These are phyloP conservation scores for Podospora didyma DNA, from an alignment of 495 filamentous ascomycete genomes.

Conservation along the genomic window DNA sequence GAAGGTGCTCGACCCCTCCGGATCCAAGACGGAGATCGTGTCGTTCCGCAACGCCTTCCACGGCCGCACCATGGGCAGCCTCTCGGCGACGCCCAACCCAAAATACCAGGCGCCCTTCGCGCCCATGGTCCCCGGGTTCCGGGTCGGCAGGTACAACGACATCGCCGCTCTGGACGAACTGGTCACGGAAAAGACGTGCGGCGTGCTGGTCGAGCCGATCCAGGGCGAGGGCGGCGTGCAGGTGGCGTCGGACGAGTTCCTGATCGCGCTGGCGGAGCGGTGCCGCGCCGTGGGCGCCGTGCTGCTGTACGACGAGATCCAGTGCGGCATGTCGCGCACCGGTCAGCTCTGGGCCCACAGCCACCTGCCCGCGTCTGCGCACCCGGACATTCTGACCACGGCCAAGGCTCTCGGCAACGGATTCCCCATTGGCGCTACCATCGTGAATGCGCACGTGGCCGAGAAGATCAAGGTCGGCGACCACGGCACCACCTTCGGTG, in stretches of 20 bases:
- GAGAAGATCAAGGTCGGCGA: slow-evolving; percentile 87
- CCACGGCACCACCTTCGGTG: slow-evolving; percentile 95
- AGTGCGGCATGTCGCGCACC: slow-evolving; percentile 85
- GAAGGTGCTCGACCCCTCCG: slow-evolving; percentile 63
- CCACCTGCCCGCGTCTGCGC: slow-evolving; percentile 66
- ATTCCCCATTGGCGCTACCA: slow-evolving; percentile 87
- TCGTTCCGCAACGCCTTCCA: slow-evolving; percentile 92
- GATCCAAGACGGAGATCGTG: slow-evolving; percentile 76
- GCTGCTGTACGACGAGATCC: slow-evolving; percentile 93
- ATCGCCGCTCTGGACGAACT: slow-evolving; percentile 61
- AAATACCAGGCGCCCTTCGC: slow-evolving; percentile 95
- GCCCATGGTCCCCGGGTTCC: slow-evolving; percentile 93
- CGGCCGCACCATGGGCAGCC: slow-evolving; percentile 87
- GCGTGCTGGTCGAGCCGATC: slow-evolving; percentile 96
- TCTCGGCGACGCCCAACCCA: slow-evolving; percentile 94
- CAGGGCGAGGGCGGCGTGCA: slow-evolving; percentile 95
- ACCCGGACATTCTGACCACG: slow-evolving; percentile 90
- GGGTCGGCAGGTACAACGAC: slow-evolving; percentile 83
- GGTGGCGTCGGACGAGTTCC: slow-evolving; percentile 75
- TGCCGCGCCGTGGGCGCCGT: slow-evolving; percentile 87
- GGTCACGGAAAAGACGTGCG: slow-evolving; percentile 80
- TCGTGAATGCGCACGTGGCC: slow-evolving; percentile 72
- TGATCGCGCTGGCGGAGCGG: slow-evolving; percentile 68
- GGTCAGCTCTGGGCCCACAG: slow-evolving; percentile 86
- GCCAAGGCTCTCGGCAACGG: slow-evolving; percentile 97